phyloP scores from a whole-genome alignment of 257 asterid species.

The Voacanga thouarsii region DNA sequence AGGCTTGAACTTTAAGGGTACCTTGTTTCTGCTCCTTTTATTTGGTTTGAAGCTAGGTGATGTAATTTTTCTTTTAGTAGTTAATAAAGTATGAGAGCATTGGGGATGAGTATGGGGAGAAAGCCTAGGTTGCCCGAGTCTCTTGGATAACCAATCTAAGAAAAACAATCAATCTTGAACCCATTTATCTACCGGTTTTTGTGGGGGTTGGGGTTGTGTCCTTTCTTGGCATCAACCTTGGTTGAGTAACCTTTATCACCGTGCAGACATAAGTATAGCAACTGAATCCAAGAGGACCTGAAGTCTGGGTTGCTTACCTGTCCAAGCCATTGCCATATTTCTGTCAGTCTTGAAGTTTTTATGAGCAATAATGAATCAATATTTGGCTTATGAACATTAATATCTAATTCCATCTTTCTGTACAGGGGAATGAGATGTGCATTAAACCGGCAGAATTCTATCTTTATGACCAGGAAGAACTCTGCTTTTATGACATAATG shows the following conservation, averaged over 20 bases:
- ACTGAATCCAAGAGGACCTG: neutral
- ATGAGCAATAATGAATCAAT: neutral
- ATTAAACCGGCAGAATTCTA: slow-evolving; percentile 93
- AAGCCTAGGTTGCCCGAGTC: neutral
- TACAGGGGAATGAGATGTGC: slow-evolving; percentile 96
- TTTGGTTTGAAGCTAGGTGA: neutral
- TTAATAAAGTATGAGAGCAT: neutral
- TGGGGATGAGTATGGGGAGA: neutral
- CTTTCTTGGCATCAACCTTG: neutral
- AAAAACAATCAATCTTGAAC: neutral
- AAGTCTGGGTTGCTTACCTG: neutral
- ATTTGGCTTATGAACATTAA: neutral
- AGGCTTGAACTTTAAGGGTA: neutral
- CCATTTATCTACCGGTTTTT: neutral
- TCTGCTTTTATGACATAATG: slow-evolving; percentile 81
- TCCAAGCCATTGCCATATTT: neutral
- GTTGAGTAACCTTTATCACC: neutral
- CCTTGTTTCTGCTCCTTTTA: neutral
- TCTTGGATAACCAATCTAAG: neutral
- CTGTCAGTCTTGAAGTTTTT: neutral
- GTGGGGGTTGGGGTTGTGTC: too few species aligned
- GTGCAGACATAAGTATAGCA: neutral
- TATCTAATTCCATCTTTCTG: neutral
- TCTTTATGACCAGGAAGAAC: slow-evolving; percentile 88
- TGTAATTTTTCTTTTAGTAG: neutral